phyloP scores from a whole-genome alignment of 805 yeast species.

The Schwanniomyces vanrijiae region DNA sequence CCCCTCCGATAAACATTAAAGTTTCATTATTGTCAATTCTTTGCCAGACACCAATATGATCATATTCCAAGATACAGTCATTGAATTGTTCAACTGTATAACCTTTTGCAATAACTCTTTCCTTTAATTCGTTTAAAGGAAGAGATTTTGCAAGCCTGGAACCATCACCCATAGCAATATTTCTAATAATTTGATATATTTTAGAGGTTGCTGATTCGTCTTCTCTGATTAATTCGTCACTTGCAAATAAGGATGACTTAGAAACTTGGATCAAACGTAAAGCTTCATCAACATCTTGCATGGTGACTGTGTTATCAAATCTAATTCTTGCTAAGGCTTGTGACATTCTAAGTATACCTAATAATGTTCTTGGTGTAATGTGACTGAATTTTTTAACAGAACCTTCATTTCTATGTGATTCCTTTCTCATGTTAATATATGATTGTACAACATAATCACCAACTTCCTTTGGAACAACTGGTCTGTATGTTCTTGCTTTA shows the following conservation, averaged over 20 bases:
- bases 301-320: slow-evolving; percentile 67
- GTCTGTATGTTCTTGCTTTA: slow-evolving; percentile 80
- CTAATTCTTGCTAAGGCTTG: slow-evolving; percentile 93
- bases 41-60: slow-evolving; percentile 73
- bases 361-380: slow-evolving; percentile 91
- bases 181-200: slow-evolving; percentile 70
- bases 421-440: slow-evolving; percentile 91
- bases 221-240: slow-evolving; percentile 50
- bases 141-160: slow-evolving; percentile 26
- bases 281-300: slow-evolving; percentile 94
- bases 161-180: slow-evolving; percentile 46
- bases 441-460: slow-evolving; percentile 84
- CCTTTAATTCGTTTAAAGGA: slow-evolving; percentile 51
- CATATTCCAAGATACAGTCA: slow-evolving; percentile 75
- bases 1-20: slow-evolving; percentile 52
- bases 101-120: slow-evolving; percentile 74
- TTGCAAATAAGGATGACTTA: slow-evolving; percentile 72
- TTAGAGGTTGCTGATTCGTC: slow-evolving; percentile 68
- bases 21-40: slow-evolving; percentile 67
- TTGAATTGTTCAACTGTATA: slow-evolving; percentile 77
- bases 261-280: slow-evolving; percentile 82
- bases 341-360: slow-evolving; percentile 87
- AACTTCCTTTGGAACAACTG: slow-evolving; percentile 78
- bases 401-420: slow-evolving; percentile 76
- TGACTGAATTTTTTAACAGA: slow-evolving; percentile 81